Evolutionary conservation across 2,329 filamentous ascomycete species (phyloP), one percentile per base, ranked within the genome.

Genomic region (Aspergillus unguis): DNA sequence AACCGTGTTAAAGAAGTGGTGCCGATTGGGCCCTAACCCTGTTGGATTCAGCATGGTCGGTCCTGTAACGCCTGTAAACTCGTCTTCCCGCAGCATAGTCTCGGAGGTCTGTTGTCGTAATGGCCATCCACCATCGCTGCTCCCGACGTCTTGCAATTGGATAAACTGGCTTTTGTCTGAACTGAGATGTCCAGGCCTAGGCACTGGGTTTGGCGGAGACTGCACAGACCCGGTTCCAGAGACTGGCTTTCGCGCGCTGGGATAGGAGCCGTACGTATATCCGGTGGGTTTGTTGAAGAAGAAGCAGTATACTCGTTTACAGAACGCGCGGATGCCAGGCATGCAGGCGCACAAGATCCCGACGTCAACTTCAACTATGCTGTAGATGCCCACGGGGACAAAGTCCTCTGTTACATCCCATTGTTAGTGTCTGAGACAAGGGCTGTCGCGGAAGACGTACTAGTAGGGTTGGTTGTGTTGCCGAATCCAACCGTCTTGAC

Each of bases 341-440:
- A 50, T 50, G 26, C 48, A 44, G 2, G 48, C 26, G 40, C 48
- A 50, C 40, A 54, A 31, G 29, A 48, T 38, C 3, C 52, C 32
- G 36, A 49, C 17, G 23, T 46, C 32, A 26, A 54, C 31, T 44
- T 48, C 32, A 8, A 44, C 27, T 11, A 54, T 31, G 7, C 29
- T 36, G 40, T 41, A 50, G 23, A 50, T 28, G 23, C 48, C 48
- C 1, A 50, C 48, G 23, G 40, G 48, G 32, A 50, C 48, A 26
- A 50, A 50, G 27, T 50, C 48, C 8, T 44, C 48, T 50, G 3
- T 26, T 10, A n/a, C 8, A 10, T n/a, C 8, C 17, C 3, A 3
- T 2, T 42, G n/a, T 42, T 35, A 42, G 23, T 8, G 4, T 1
- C 17, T 27, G 31, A 7, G 25, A 29, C 6, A 32, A 36, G 10